A percentile compares a stretch with the other conserved stretches of the same genome.
These are phyloP conservation scores for Lolium rigidum DNA, from an alignment of 176 grass and related monocot genomes.

Conservation along the genomic window DNA sequence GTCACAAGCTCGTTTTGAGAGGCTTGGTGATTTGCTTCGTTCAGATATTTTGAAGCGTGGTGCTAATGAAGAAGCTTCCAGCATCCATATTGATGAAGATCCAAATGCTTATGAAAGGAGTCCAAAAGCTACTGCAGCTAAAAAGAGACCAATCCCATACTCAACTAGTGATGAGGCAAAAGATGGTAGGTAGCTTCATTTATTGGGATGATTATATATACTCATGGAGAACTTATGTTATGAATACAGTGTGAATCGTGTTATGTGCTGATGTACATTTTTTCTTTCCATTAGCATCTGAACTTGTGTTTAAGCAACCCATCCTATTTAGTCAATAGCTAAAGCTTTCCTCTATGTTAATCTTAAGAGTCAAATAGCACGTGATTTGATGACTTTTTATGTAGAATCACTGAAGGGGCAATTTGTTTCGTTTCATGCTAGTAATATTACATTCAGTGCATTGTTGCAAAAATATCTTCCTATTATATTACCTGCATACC, in stretches of 20 bases:
- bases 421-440: background rate
- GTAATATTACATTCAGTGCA: background rate
- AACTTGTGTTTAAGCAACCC: no score
- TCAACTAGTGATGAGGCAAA: constrained; percentile 73
- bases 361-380: constrained; percentile 15
- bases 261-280: background rate
- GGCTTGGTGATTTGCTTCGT: constrained; percentile 69
- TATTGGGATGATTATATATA: constrained; percentile 3
- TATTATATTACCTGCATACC: constrained; percentile 8
- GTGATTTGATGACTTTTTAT: background rate
- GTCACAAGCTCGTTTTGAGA: constrained; percentile 85
- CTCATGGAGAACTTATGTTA: constrained; percentile 16
- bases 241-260: constrained; percentile 28
- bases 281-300: no score
- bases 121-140: constrained; percentile 62
- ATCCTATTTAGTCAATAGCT: background rate
- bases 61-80: constrained; percentile 81
- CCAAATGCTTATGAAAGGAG: constrained; percentile 73
- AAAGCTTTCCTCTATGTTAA: constrained; percentile 1
- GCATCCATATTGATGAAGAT: constrained; percentile 64
- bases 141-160: constrained; percentile 61
- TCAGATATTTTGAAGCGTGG: constrained; percentile 65
- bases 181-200: constrained; percentile 56
- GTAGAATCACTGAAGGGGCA: background rate
- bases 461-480: constrained; percentile 22